A percentile compares a stretch with the other conserved stretches of the same genome.
phyloP scores from a whole-genome alignment of 352 stramenopile genomes.

The Phytophthora pluvialis region DNA sequence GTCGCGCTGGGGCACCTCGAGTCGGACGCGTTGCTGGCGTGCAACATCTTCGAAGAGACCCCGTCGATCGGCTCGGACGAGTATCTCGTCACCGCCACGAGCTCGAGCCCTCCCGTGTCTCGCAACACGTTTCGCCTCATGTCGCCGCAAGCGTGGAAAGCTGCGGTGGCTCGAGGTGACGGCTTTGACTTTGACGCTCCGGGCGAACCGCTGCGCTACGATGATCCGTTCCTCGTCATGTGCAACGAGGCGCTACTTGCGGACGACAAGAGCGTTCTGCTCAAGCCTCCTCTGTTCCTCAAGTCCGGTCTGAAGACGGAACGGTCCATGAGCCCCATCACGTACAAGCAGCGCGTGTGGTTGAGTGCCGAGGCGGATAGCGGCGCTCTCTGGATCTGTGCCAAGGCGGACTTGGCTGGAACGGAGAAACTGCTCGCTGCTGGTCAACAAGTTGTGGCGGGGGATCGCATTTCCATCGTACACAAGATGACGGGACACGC shows the following conservation, averaged over 20 bases:
- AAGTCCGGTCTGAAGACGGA: slow-evolving; percentile 86
- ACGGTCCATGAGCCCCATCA: slow-evolving; percentile 86
- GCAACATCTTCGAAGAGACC: slow-evolving; percentile 88
- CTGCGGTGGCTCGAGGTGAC: slow-evolving; percentile 35
- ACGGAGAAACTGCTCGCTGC: slow-evolving; percentile 77
- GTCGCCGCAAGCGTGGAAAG: slow-evolving; percentile 49
- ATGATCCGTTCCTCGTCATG: slow-evolving; percentile 84
- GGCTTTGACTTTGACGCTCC: slow-evolving; percentile 27
- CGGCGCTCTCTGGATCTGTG: slow-evolving; percentile 74
- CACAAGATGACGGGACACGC: slow-evolving; percentile 89
- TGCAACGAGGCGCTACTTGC: slow-evolving; percentile 81
- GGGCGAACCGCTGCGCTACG: slow-evolving; percentile 61
- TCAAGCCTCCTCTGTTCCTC: slow-evolving; percentile 79
- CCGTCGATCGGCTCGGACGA: slow-evolving; percentile 80
- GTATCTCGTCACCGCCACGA: slow-evolving; percentile 57
- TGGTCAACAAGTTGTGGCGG: slow-evolving; percentile 46
- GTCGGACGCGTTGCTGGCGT: slow-evolving; percentile 57
- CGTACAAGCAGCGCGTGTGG: slow-evolving; percentile 86
- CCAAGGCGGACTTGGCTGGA: slow-evolving; percentile 59
- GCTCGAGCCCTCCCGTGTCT: slow-evolving; percentile 34
- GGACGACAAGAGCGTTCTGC: slow-evolving; percentile 74
- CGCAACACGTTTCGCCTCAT: slow-evolving; percentile 79
- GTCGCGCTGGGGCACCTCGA: slow-evolving; percentile 63
- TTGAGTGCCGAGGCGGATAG: slow-evolving; percentile 68
- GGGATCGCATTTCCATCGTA: slow-evolving; percentile 65